phyloP scores from a whole-genome alignment of 371 early-diverging fungal genomes.

The Gilbertella persicaria region DNA sequence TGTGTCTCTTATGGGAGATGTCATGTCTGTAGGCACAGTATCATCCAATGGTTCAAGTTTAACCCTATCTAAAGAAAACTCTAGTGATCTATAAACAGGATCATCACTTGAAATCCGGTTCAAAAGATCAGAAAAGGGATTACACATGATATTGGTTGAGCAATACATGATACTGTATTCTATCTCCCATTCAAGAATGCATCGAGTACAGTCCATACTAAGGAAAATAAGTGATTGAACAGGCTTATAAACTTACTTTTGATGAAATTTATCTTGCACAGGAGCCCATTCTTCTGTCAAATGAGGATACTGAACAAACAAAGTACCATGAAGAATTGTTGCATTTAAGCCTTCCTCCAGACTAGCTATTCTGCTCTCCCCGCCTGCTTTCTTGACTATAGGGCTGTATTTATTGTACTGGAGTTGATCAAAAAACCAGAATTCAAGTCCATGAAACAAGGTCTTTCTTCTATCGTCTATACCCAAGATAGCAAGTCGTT shows the following conservation, averaged over 20 bases:
- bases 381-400: not conserved
- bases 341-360: not conserved
- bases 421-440: slow-evolving; percentile 9
- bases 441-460: slow-evolving; percentile 4
- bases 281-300: not conserved
- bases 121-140: not conserved
- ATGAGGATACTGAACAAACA: not conserved
- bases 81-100: not conserved
- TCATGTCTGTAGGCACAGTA: not conserved
- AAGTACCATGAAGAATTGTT: not conserved
- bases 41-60: not conserved
- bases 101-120: not conserved
- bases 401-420: slow-evolving; percentile 1
- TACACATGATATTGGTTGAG: slow-evolving; percentile 7
- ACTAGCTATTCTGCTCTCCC: not conserved
- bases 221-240: not conserved
- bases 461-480: not conserved
- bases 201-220: not conserved
- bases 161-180: slow-evolving; percentile 1
- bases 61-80: not conserved
- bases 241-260: not conserved
- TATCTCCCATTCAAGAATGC: slow-evolving; percentile 1
- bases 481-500: not conserved
- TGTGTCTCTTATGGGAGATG: not conserved
- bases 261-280: not conserved